phyloP scores from a whole-genome alignment of 306 rosid genomes.

The Casuarina cunninghamiana region DNA sequence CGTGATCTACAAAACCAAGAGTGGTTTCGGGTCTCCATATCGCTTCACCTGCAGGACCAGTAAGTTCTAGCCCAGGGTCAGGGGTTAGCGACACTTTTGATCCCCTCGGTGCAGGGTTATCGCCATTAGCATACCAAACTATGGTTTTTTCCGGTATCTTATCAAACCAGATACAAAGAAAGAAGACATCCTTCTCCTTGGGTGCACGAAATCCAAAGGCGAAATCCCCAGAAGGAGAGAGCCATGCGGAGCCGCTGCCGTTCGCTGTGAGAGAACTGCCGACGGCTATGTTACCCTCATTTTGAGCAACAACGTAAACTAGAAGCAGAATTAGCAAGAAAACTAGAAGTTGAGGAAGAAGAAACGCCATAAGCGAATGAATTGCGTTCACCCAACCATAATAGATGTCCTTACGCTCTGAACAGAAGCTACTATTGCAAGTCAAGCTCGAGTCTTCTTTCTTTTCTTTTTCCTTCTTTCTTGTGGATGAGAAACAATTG shows the following conservation, averaged over 20 bases:
- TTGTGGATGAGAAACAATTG: no score
- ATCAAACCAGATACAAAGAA: slow-evolving; percentile 59
- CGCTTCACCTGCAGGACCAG: slow-evolving; percentile 26
- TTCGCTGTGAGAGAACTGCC: slow-evolving; percentile 38
- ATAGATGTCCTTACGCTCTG: no score
- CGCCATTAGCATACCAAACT: slow-evolving; percentile 51
- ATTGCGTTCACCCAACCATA: neutral
- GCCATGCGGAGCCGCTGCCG: slow-evolving; percentile 34
- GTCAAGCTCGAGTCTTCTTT: no score
- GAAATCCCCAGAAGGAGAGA: slow-evolving; percentile 59
- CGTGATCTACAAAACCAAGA: slow-evolving; percentile 9
- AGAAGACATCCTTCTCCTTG: slow-evolving; percentile 14
- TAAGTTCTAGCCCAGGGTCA: slow-evolving; percentile 34
- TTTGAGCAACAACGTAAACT: slow-evolving; percentile 33
- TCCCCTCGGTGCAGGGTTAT: slow-evolving; percentile 34
- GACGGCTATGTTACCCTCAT: slow-evolving; percentile 12
- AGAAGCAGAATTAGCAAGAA: slow-evolving; percentile 26
- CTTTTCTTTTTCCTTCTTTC: no score
- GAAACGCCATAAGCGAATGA: slow-evolving; percentile 24
- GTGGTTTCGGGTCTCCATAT: slow-evolving; percentile 29
- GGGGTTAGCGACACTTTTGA: slow-evolving; percentile 42
- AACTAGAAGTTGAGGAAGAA: slow-evolving; percentile 18
- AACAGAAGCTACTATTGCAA: no score
- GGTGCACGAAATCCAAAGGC: slow-evolving; percentile 57
- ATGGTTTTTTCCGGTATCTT: slow-evolving; percentile 35